Conservation (phyloP, 2,329 filamentous ascomycete genomes). For the Graphiopsis chlorocephala region DNA sequence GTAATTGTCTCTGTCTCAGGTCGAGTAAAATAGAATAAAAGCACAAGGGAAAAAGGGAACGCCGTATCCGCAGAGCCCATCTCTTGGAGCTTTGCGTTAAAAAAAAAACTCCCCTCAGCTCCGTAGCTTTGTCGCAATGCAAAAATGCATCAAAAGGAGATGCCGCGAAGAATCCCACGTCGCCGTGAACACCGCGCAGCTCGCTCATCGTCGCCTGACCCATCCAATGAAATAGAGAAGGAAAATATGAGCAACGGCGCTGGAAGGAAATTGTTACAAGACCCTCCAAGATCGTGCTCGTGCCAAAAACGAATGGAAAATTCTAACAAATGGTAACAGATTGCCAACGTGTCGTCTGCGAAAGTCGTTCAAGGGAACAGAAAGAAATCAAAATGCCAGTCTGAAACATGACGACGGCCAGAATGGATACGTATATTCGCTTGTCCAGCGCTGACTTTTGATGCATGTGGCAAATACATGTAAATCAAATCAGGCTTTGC, state of each 20-base stretch:
- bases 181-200: not conserved
- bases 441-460: not conserved
- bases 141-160: not conserved
- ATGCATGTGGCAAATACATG: not conserved
- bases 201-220: not conserved
- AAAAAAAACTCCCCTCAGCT: not conserved
- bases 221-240: not conserved
- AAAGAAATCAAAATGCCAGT: not conserved
- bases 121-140: not conserved
- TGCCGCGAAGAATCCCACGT: not conserved
- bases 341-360: not conserved
- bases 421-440: not conserved
- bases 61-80: not conserved
- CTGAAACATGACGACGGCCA: not conserved
- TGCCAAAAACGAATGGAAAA: not conserved
- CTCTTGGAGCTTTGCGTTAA: not conserved
- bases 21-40: not conserved
- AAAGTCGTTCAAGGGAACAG: not conserved
- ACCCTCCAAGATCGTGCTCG: not conserved
- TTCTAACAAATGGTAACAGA: not conserved
- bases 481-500: not conserved
- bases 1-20: not conserved
- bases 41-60: not conserved
- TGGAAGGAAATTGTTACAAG: conserved; percentile 3
- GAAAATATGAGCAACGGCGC: not conserved